Base-by-base conservation (phyloP, 805 yeast species). In the Metschnikowia kofuensis region DNA sequence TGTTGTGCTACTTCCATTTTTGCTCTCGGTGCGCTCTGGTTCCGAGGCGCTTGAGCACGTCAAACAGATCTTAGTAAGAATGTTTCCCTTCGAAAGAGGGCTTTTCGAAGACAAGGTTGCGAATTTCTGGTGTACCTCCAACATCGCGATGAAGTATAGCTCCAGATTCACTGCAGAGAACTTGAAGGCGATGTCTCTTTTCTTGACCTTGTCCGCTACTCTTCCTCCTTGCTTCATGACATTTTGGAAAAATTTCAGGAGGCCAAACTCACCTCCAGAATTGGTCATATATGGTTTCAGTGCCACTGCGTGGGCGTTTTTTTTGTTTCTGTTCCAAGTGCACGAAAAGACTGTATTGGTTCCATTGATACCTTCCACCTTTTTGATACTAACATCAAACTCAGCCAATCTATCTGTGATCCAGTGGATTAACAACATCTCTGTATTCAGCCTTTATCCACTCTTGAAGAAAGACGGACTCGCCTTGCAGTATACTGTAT, bases 71-170 rank as follows among this genome's bases (percentile, higher is more conserved):
- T 40, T 83, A 2, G 51, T 66, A 38, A 78, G 98, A 53, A 84
- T 92, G 30, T 94, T 94, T 65, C 99, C 99, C 1, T 92, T 94
- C 56, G 80, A 83, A 40, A 78, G 98, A 62, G 99, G 99, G 0
- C 76, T 94, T 7, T 94, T 95, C 76, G 99, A 94, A 65, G 98
- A 94, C 63, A 94, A 94, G 64, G 98, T 94, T 13, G 96, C 96
- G 36, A 94, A 91, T 63, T 86, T 94, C 60, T 94, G 99, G 99
- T 91, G 98, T 66, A 85, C 96, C n/a, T 73, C 90, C 1, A 94
- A 94, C 64, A 73, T 86, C 0, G 53, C 89, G 10, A 65, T 91
- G 62, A 92, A 92, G 64, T 85, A 89, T 61, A 82, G 79, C 54
- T 58, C 67, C 5, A 43, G 75, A 0, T 85, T 87, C 59, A 63